These are phyloP conservation scores for Biscogniauxia marginata DNA, from an alignment of 2,329 filamentous ascomycete species.

Conservation along the genomic window DNA sequence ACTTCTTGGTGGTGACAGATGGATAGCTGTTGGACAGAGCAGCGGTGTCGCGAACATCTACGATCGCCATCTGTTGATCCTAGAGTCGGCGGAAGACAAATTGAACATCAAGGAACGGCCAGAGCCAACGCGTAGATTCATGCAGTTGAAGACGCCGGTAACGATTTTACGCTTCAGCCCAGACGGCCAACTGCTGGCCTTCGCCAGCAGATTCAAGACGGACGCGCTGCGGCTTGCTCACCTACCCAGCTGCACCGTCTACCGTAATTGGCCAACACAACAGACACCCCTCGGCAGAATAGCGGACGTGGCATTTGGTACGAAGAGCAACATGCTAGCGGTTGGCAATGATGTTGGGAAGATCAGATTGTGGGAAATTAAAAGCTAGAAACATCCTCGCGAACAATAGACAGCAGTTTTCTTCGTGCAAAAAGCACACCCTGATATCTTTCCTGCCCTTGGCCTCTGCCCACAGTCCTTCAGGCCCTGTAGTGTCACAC, in stretches of 20 bases:
- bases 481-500: not conserved
- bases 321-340: slow-evolving; percentile 67
- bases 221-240: slow-evolving; percentile 87
- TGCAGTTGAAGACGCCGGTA: slow-evolving; percentile 84
- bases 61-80: slow-evolving; percentile 68
- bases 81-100: slow-evolving; percentile 37
- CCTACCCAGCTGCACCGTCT: slow-evolving; percentile 88
- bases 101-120: slow-evolving; percentile 63
- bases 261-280: slow-evolving; percentile 93
- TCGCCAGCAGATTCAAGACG: slow-evolving; percentile 83
- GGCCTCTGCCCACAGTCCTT: not conserved
- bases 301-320: slow-evolving; percentile 68
- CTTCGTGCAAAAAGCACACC: not conserved
- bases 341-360: slow-evolving; percentile 88
- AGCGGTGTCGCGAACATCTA: slow-evolving; percentile 93
- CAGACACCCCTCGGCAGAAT: slow-evolving; percentile 86
- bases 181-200: slow-evolving; percentile 85
- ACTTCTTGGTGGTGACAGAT: slow-evolving; percentile 74
- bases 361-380: slow-evolving; percentile 88
- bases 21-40: slow-evolving; percentile 83
- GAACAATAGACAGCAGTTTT: not conserved
- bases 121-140: slow-evolving; percentile 69
- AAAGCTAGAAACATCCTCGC: slow-evolving; percentile 48
- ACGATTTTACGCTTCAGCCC: slow-evolving; percentile 78
- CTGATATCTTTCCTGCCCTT: not conserved